Base-by-base conservation (phyloP, 306 rosid species). In the Castanospermum australe region DNA sequence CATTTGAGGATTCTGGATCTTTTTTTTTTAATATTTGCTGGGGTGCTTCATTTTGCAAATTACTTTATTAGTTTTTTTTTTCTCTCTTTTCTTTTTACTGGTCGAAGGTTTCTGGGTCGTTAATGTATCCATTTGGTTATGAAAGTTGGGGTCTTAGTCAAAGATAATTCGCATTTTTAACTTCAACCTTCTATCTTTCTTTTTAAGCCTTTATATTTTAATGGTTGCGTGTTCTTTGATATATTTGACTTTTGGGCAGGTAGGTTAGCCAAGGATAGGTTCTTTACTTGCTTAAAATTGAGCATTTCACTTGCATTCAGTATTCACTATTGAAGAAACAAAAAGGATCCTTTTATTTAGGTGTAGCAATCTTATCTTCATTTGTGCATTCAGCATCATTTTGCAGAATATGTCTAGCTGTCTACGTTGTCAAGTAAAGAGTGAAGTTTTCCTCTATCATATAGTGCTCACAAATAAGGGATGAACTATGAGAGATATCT, bases 321-420 rank as follows among this genome's bases (percentile, higher is more conserved):
- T n/a, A n/a, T n/a, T n/a, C n/a, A n/a, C n/a, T n/a, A n/a, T 62
- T 79, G 57, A 79, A 71, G 73, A 68, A 45, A 39, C 51, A 35
- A 67, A 54, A 17, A 14, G 6, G 52, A 20, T 55, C 9, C 28
- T 35, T 72, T 32, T 20, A 21, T 38, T 20, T 18, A 38, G 41
- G 71, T 65, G 20, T 65, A 38, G 51, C 50, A n/a, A 38, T 65
- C n/a, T n/a, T n/a, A n/a, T n/a, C n/a, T n/a, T n/a, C n/a, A n/a
- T n/a, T 39, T 21, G 18, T 65, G 25, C 24, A 5, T n/a, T 39
- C 2, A 18, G 52, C 21, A 20, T 18, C 50, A 20, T 20, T 15
- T 10, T 65, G 71, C 32, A 8, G 30, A 28, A 48, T n/a, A 48
- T 1, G 1, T 15, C 50, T 8, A 64, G 52, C 52, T 10, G 35